These are phyloP conservation scores for Candida cerambycidarum DNA, from an alignment of 805 yeast species.

Conservation along the genomic window DNA sequence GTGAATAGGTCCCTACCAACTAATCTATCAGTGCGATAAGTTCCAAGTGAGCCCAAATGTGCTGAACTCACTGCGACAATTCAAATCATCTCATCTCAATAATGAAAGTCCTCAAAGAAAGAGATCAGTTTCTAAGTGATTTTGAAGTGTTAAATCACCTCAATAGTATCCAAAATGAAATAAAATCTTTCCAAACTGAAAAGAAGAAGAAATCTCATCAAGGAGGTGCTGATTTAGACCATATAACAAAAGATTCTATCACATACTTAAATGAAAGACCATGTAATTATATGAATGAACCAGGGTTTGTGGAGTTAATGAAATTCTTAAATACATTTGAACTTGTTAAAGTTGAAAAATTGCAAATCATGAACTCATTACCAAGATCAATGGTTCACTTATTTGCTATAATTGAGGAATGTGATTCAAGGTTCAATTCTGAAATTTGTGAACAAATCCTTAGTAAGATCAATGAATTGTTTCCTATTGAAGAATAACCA, in stretches of 20 bases:
- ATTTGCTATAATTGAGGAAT: constrained; percentile 84
- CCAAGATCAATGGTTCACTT: constrained; percentile 81
- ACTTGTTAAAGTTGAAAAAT: constrained; percentile 76
- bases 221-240: constrained; percentile 49
- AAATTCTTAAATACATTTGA: constrained; percentile 47
- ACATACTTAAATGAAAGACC: constrained; percentile 37
- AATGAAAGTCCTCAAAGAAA: constrained; percentile 45
- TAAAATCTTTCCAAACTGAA: constrained; percentile 18
- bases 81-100: constrained; percentile 6
- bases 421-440: constrained; percentile 81
- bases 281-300: constrained; percentile 21
- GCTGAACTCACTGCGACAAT: too few species aligned
- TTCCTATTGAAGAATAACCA: constrained; percentile 46
- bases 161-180: constrained; percentile 28
- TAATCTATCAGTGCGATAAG: too few species aligned
- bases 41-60: too few species aligned
- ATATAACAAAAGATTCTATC: constrained; percentile 47
- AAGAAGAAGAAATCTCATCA: constrained; percentile 34
- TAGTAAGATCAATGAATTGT: constrained; percentile 50
- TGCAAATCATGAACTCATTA: constrained; percentile 77
- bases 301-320: constrained; percentile 41
- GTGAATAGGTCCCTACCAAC: too few species aligned
- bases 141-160: constrained; percentile 63
- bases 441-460: constrained; percentile 61
- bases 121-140: constrained; percentile 64